Conservation (phyloP, 2,329 filamentous ascomycete species). For the Dactylonectria estremocensis region DNA sequence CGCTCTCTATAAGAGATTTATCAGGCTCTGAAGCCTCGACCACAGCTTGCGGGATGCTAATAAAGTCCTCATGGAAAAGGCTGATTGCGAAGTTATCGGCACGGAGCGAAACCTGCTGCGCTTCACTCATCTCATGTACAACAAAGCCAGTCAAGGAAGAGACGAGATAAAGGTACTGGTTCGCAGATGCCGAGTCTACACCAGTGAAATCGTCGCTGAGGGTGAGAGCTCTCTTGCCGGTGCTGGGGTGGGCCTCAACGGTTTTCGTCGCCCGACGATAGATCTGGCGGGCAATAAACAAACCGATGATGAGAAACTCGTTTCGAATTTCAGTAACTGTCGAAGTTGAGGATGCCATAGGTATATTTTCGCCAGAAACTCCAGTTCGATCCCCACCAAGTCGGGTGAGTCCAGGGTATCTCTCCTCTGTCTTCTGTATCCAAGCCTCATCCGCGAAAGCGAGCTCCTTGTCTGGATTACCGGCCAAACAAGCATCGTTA, state of each 20-base stretch:
- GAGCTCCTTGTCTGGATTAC: constrained; percentile 40
- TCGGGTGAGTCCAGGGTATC: constrained; percentile 49
- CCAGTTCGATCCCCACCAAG: constrained; percentile 32
- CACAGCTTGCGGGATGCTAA: constrained; percentile 35
- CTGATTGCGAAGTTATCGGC: constrained; percentile 54
- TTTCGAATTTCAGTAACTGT: constrained; percentile 50
- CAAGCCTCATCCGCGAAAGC: constrained; percentile 42
- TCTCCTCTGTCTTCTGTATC: constrained; percentile 44
- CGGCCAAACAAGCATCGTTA: constrained; percentile 58
- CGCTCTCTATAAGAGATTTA: constrained; percentile 25
- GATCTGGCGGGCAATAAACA: constrained; percentile 57
- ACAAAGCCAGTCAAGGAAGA: constrained; percentile 56
- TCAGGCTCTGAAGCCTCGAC: constrained; percentile 17
- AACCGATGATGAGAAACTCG: constrained; percentile 58
- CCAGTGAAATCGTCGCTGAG: constrained; percentile 53
- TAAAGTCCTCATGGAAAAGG: constrained; percentile 55
- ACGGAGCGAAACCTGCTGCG: constrained; percentile 53
- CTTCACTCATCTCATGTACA: constrained; percentile 56
- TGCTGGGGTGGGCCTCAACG: constrained; percentile 39
- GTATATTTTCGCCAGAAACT: constrained; percentile 11
- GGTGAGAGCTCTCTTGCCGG: constrained; percentile 43
- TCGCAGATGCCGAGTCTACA: constrained; percentile 47
- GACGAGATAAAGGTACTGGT: constrained; percentile 56
- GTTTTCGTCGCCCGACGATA: constrained; percentile 59
- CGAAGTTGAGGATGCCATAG: constrained; percentile 19